Percentiles rank a stretch among this genome's conserved stretches.
Conservation (phyloP, 495 filamentous ascomycete genomes). For the Penicillium crystallinum region DNA sequence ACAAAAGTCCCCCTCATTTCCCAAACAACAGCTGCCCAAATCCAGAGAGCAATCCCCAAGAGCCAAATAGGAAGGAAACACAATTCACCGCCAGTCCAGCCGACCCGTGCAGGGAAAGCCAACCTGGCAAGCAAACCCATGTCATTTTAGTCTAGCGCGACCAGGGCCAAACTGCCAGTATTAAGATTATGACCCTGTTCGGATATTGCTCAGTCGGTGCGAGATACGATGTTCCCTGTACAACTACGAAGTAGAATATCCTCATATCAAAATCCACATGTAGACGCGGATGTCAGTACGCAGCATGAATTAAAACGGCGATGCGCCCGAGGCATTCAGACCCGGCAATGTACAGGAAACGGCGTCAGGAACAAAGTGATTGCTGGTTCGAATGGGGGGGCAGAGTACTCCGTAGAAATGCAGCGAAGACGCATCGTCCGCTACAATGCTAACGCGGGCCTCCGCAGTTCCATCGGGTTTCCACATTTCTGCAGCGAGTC, state of each 20-base stretch:
- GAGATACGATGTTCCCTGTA: background rate
- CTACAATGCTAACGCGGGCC: conserved; percentile 4
- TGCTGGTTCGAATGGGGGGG: background rate
- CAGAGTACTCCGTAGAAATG: conserved; percentile 12
- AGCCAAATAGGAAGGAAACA: conserved; percentile 2
- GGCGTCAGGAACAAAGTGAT: conserved; percentile 3
- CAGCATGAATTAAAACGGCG: conserved; percentile 2
- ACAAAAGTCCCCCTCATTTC: background rate
- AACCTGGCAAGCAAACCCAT: background rate
- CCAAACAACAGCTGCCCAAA: background rate
- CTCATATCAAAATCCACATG: background rate
- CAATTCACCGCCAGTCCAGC: conserved; percentile 10
- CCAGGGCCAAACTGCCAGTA: background rate
- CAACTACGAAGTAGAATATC: background rate
- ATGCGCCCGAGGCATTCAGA: background rate
- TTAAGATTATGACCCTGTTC: background rate
- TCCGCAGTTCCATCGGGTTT: background rate
- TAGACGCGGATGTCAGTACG: conserved; percentile 4
- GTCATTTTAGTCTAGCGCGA: background rate
- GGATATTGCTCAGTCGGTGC: background rate
- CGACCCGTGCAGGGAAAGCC: conserved; percentile 1
- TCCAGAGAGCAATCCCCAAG: background rate
- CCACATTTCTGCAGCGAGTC: conserved; percentile 8
- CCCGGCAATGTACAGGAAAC: background rate
- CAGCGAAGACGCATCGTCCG: conserved; percentile 11